Conservation (phyloP, 441 rosid species). For the Populus hybrid region DNA sequence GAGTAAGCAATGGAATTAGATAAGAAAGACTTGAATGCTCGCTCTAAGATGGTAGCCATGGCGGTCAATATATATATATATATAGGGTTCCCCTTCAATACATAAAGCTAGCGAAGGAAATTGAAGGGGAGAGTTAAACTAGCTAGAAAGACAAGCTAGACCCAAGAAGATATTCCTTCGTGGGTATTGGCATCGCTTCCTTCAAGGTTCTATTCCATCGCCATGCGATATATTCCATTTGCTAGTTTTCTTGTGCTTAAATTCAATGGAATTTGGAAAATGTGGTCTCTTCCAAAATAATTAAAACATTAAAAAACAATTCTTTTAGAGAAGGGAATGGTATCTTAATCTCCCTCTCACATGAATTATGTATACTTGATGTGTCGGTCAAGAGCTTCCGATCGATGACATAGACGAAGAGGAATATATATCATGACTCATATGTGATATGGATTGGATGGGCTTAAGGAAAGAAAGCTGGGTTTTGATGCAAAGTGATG, state of each 20-base stretch:
- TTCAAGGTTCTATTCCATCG: constrained; percentile 12
- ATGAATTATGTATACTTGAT: constrained; percentile 15
- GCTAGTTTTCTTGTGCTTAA: constrained; percentile 24
- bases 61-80: constrained; percentile 3
- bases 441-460: constrained; percentile 17
- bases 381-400: constrained; percentile 30
- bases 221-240: constrained; percentile 37
- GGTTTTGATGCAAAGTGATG: constrained; percentile 40
- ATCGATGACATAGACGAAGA: constrained; percentile 22
- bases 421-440: constrained; percentile 35
- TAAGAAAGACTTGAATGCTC: constrained; percentile 50
- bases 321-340: constrained; percentile 34
- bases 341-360: constrained; percentile 23
- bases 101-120: constrained; percentile 11
- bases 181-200: constrained; percentile 40
- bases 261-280: constrained; percentile 10
- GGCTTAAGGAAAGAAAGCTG: constrained; percentile 22
- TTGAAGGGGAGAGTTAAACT: background rate
- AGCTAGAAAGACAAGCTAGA: constrained; percentile 24
- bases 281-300: background rate
- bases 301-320: background rate
- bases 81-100: constrained; percentile 11
- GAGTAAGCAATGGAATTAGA: constrained; percentile 47
- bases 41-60: constrained; percentile 43
- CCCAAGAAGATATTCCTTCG: constrained; percentile 51